These are phyloP conservation scores for Paxillus involutus DNA, from an alignment of 768 basidiomycete species.

Conservation along the genomic window DNA sequence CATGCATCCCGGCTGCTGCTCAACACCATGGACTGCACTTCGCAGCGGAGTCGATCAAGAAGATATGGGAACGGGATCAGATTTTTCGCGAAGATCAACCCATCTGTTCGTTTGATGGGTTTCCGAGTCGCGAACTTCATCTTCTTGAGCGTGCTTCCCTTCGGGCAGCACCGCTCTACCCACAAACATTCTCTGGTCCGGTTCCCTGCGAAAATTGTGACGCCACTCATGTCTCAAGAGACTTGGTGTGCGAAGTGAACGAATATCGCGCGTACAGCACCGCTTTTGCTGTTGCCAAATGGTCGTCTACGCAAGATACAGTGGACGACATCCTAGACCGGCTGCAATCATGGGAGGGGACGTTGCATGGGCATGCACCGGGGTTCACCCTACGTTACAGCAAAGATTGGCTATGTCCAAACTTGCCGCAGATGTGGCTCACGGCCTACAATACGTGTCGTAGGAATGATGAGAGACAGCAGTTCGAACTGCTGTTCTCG, in stretches of 20 bases:
- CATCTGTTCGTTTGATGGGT: neutral
- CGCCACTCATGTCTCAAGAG: constrained; percentile 9
- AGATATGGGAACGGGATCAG: constrained; percentile 10
- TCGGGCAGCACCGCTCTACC: constrained; percentile 13
- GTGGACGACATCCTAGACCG: neutral
- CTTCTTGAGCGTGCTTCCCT: constrained; percentile 16
- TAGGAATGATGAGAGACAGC: neutral
- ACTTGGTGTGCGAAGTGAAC: neutral
- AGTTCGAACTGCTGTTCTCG: constrained; percentile 25
- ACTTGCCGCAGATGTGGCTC: constrained; percentile 23
- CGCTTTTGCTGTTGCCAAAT: constrained; percentile 5
- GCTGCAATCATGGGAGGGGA: neutral
- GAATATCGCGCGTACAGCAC: constrained; percentile 11
- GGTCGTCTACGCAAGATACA: neutral
- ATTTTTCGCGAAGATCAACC: constrained; percentile 5
- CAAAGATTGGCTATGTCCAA: constrained; percentile 20
- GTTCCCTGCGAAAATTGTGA: neutral
- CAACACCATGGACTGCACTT: constrained; percentile 30
- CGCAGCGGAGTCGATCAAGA: constrained; percentile 25
- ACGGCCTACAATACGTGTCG: constrained; percentile 24
- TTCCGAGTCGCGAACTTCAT: constrained; percentile 9
- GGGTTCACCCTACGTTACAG: constrained; percentile 10
- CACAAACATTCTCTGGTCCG: constrained; percentile 1
- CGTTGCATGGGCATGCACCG: neutral
- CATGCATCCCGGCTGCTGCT: constrained; percentile 16